Conservation (phyloP, 768 basidiomycete genomes). For the Boletus insuetus region DNA sequence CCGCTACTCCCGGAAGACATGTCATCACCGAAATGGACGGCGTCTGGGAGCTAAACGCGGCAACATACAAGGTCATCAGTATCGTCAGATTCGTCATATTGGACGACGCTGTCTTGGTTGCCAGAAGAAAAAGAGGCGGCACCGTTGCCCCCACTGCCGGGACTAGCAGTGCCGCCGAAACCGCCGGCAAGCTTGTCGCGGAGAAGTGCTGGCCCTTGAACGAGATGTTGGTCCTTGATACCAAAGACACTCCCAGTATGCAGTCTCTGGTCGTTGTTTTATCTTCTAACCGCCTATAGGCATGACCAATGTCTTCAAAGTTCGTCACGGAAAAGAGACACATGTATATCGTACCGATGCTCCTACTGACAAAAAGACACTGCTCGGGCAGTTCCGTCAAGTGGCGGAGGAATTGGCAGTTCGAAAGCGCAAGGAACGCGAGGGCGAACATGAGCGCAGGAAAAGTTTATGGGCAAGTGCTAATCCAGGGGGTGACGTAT, state of each 20-base stretch:
- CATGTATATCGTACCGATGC: conserved; percentile 90
- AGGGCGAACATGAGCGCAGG: conserved; percentile 87
- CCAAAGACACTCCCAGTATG: conserved; percentile 91
- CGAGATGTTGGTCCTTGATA: conserved; percentile 93
- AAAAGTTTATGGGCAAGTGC: conserved; percentile 65
- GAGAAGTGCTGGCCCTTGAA: conserved; percentile 91
- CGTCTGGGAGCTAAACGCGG: conserved; percentile 82
- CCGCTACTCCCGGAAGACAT: conserved; percentile 87
- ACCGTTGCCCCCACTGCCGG: conserved; percentile 50
- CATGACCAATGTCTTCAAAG: conserved; percentile 97
- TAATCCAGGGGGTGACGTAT: conserved; percentile 44
- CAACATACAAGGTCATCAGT: conserved; percentile 91
- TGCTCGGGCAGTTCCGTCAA: conserved; percentile 84
- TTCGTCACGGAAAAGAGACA: conserved; percentile 89
- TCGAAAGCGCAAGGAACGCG: conserved; percentile 88
- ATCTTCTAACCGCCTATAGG: conserved; percentile 33
- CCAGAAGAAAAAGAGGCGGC: conserved; percentile 64
- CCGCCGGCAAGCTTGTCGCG: conserved; percentile 76
- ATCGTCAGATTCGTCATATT: conserved; percentile 87
- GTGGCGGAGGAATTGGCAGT: conserved; percentile 89
- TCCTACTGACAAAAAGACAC: conserved; percentile 77
- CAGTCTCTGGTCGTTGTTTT: neutral
- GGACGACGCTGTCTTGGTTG: conserved; percentile 89
- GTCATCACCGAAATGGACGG: conserved; percentile 83
- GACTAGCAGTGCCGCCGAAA: conserved; percentile 56